Evolutionary conservation across 345 rosid genomes (phyloP), one percentile per base, ranked within the genome.

Genomic region (Pseudoturritis turrita): DNA sequence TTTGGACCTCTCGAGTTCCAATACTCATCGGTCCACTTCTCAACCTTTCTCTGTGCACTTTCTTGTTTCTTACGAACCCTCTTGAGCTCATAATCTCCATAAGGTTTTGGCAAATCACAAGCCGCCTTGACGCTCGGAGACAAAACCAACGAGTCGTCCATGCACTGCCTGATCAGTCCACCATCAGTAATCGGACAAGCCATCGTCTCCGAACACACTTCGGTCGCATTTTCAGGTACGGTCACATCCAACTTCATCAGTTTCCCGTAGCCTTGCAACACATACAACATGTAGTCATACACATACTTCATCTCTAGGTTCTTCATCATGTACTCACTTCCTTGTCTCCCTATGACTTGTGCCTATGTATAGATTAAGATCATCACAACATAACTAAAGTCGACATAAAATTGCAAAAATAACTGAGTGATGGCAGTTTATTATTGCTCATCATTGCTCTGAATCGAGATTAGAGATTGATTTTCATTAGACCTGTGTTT

Each of bases 281-380:
- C 71, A 76, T 88, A 85, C 8, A 88, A 70, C 86, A 84, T 88
- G 75, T 88, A 88, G 52, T 83, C 89, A 23, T 88, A 84, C 9
- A 83, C 86, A 40, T 72, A 75, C 15, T 75, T 77, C 85, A 88
- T 83, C 61, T 76, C 74, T 19, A 88, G 35, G 13, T 72, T 49
- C 73, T 84, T 81, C 54, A 75, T 53, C 1, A 84, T 58, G 67
- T 78, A 84, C 33, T 71, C 78, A 59, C 83, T 86, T 50, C 83
- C 88, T 43, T 75, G 77, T 37, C 78, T 36, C 63, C 90, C 93
- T 35, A 86, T 82, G 5, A 47, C 73, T 67, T 60, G 62, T 40
- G 90, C 93, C 93, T 83, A 75, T 15, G 26, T 4, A 62, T 43
- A 40, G n/a, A 65, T 62, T 62, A 25, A 60, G 15, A 50, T 40